Conservation (phyloP, 2,329 filamentous ascomycete species). For the Penicillium sp. region DNA sequence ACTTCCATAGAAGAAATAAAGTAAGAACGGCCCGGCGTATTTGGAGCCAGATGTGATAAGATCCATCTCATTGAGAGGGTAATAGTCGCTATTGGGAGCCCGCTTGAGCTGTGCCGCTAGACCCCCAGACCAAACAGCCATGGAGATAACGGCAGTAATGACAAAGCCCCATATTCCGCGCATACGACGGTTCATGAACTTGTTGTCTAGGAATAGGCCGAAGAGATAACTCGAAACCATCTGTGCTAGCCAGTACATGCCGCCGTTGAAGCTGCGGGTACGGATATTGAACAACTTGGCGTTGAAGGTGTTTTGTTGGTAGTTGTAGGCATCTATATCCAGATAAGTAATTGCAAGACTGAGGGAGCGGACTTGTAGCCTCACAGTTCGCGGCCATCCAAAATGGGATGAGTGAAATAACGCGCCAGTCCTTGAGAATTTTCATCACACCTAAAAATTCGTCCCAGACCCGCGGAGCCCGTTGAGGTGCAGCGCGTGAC, state of each 20-base stretch:
- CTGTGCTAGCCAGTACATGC: slow-evolving; percentile 6
- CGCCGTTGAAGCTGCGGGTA: slow-evolving; percentile 6
- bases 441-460: slow-evolving; percentile 2
- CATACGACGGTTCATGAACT: slow-evolving; percentile 1
- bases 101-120: slow-evolving; percentile 1
- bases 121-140: neutral
- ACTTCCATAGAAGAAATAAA: slow-evolving; percentile 6
- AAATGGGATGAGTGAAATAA: slow-evolving; percentile 1
- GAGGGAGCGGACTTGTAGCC: neutral
- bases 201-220: neutral
- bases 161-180: slow-evolving; percentile 1
- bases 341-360: neutral
- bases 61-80: slow-evolving; percentile 1
- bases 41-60: neutral
- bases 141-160: neutral
- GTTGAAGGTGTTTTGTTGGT: slow-evolving; percentile 10
- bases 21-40: slow-evolving; percentile 1
- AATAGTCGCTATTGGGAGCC: slow-evolving; percentile 1
- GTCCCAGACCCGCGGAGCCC: neutral
- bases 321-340: slow-evolving; percentile 1
- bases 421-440: slow-evolving; percentile 1
- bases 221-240: slow-evolving; percentile 2
- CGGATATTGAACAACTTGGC: slow-evolving; percentile 3
- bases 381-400: slow-evolving; percentile 7
- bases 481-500: slow-evolving; percentile 1